These are phyloP conservation scores for Lolium rigidum DNA, from an alignment of 176 grass and related monocot species.

Conservation along the genomic window DNA sequence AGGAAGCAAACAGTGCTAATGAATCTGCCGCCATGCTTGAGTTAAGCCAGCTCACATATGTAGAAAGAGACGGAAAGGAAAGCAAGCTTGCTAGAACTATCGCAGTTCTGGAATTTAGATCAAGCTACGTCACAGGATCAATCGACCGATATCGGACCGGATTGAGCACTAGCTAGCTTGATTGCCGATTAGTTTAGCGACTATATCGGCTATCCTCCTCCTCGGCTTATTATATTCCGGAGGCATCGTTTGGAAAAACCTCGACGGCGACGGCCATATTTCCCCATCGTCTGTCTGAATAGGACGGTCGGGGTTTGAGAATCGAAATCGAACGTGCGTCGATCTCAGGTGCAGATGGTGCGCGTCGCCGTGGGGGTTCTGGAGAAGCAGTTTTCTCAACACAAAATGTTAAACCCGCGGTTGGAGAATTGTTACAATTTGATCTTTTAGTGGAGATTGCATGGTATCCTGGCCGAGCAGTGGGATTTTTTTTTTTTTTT, in stretches of 20 bases:
- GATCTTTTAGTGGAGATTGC: too few relatives aligned
- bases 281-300: not conserved
- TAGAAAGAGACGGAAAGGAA: not conserved
- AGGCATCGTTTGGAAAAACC: not conserved
- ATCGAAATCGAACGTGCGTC: too few relatives aligned
- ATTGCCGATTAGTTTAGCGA: conserved; percentile 58
- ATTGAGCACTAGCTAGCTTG: conserved; percentile 45
- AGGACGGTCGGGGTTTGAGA: not conserved
- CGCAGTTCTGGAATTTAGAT: conserved; percentile 21
- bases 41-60: too few relatives aligned
- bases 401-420: too few relatives aligned
- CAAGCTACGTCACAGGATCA: conserved; percentile 23
- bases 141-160: conserved; percentile 19
- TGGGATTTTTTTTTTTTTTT: too few relatives aligned
- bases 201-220: not conserved
- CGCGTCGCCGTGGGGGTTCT: too few relatives aligned
- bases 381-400: too few relatives aligned
- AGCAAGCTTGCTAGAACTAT: not conserved
- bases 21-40: not conserved
- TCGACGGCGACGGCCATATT: not conserved
- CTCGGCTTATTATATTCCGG: not conserved
- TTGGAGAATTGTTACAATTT: too few relatives aligned
- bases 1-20: not conserved
- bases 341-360: too few relatives aligned
- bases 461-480: too few relatives aligned